Evolutionary conservation across 2,329 filamentous ascomycete genomes (phyloP), one percentile per base, ranked within the genome.

Genomic region (Cadophora malorum): DNA sequence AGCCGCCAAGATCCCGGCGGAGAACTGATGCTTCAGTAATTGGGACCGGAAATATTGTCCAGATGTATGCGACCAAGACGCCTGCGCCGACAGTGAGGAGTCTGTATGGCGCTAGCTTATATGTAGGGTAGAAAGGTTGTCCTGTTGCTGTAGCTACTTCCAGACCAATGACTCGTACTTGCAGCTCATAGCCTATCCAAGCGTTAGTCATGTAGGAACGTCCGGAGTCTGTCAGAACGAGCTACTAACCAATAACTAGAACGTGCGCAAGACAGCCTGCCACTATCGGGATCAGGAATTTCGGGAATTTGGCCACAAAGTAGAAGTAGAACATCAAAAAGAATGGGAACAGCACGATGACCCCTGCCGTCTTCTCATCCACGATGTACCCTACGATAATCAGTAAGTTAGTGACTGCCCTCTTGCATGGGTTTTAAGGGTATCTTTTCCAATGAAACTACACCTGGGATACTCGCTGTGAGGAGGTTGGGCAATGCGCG

Each of bases 21-120:
- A 93, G 81, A 69, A 87, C 86, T 1, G 87, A 88, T 65, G 91
- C 88, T 73, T 92, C 91, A 0, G 90, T 90, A 62, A 92, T 84
- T 0, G 91, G 90, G 66, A 85, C 90, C 0, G 91, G 91, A 75
- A 93, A 92, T 65, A 92, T 84, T 0, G 90, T 93, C 88, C 89
- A 94, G 72, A 94, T 82, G 76, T 91, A 93, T 1, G 89, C 90
- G 1, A 93, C 85, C 0, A 86, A 81, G 33, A 91, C 84, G 66
- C 91, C 91, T 1, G 82, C 89, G 0, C 82, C 80, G 7, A 93
- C 89, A 0, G 85, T 86, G 0, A 88, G 90, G 0, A 94, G 81
- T 7, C 91, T 85, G 73, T 92, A 92, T 0, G 90, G 90, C 0
- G 86, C 91, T 0, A 94, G 82, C 19, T 86, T 75, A 74, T 92